Percentiles rank a stretch among this genome's conserved stretches.
Evolutionary conservation across 441 rosid genomes (phyloP).

Genomic region (Euphorbia schlechtendalii): DNA sequence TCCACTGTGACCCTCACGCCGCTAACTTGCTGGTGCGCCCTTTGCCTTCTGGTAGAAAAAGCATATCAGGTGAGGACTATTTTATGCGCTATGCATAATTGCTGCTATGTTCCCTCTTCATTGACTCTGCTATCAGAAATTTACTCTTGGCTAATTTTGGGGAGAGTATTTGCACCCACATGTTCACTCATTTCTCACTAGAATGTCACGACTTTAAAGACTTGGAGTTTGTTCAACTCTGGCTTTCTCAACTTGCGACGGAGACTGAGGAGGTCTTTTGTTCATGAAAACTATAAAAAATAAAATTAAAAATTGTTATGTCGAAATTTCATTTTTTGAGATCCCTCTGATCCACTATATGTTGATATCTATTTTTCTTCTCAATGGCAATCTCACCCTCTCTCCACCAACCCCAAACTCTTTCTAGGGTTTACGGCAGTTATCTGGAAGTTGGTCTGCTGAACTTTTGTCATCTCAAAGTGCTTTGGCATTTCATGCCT

Average conservation of each 20-base stretch:
- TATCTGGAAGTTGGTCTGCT: not conserved
- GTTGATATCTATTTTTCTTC: not conserved
- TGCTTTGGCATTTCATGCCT: not conserved
- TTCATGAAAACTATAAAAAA: not conserved
- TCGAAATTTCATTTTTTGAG: not conserved
- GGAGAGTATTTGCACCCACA: not conserved
- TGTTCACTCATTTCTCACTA: not conserved
- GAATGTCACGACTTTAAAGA: not conserved
- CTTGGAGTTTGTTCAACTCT: not conserved
- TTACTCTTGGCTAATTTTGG: not conserved
- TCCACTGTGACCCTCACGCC: conserved; percentile 99
- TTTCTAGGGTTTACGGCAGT: not conserved
- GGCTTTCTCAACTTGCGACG: not conserved
- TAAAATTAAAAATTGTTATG: not conserved
- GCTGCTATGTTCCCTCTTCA: not conserved
- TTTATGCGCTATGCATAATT: conserved; percentile 14
- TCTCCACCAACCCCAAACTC: no score
- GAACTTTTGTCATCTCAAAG: not conserved
- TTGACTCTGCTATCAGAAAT: conserved; percentile 1
- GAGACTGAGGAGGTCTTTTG: not conserved
- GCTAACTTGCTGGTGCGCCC: conserved; percentile 88
- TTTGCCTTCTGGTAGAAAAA: conserved; percentile 49
- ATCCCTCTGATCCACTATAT: not conserved
- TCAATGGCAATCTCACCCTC: not conserved
- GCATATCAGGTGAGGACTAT: conserved; percentile 49